Evolutionary conservation across 805 yeast species (phyloP).

Genomic region (Candida peoriensis): DNA sequence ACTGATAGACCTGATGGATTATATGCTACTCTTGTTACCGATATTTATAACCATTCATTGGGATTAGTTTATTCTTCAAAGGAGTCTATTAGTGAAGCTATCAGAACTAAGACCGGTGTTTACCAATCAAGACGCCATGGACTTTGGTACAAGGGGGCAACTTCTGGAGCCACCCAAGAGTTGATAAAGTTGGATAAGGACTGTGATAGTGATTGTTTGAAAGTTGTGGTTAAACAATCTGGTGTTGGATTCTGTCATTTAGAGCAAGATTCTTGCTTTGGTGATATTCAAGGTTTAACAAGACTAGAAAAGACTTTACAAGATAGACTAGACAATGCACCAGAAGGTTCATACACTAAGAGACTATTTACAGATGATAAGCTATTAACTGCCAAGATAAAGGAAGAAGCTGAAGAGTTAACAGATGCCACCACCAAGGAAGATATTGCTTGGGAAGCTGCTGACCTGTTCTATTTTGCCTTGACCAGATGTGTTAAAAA

Average conservation of each 20-base stretch:
- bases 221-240: slow-evolving; percentile 77
- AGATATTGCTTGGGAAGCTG: slow-evolving; percentile 94
- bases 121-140: slow-evolving; percentile 92
- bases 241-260: slow-evolving; percentile 94
- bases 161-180: slow-evolving; percentile 93
- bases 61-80: slow-evolving; percentile 90
- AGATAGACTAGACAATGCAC: slow-evolving; percentile 63
- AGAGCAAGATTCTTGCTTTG: slow-evolving; percentile 77
- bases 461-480: slow-evolving; percentile 81
- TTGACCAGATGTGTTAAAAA: slow-evolving; percentile 65
- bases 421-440: slow-evolving; percentile 69
- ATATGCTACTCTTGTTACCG: slow-evolving; percentile 78
- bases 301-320: slow-evolving; percentile 63
- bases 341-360: slow-evolving; percentile 91
- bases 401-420: slow-evolving; percentile 95
- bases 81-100: slow-evolving; percentile 77
- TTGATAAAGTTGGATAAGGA: slow-evolving; percentile 65
- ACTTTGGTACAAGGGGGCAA: slow-evolving; percentile 92
- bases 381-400: slow-evolving; percentile 78
- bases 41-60: slow-evolving; percentile 60
- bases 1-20: slow-evolving; percentile 88
- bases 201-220: slow-evolving; percentile 90
- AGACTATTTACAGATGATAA: slow-evolving; percentile 76
- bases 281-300: slow-evolving; percentile 59
- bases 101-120: slow-evolving; percentile 79